Evolutionary conservation across 2,329 filamentous ascomycete species (phyloP), one percentile per base, ranked within the genome.

Genomic region (Exophiala mesophila): DNA sequence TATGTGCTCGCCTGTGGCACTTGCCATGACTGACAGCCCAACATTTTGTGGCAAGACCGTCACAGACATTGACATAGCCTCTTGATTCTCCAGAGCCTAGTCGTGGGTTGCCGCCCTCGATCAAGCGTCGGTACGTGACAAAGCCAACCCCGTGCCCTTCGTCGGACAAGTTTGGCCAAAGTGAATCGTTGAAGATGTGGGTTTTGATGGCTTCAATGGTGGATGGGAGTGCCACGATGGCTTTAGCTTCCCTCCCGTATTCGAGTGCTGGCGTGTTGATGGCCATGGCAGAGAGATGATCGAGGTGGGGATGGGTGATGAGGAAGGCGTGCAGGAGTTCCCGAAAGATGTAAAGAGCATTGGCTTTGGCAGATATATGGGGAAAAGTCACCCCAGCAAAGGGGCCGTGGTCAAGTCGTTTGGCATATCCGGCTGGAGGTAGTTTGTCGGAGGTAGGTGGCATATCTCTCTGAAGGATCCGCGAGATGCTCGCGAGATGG

Each of bases 151-250:
- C 92, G 23, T 89, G 88, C 61, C 95, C 92, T 66, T 98, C 92
- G 58, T 98, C 90, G 0, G 88, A 94, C 28, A 98, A 69, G 55
- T 98, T 98, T 0, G 92, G 92, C 92, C 92, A 98, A 40, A 97
- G 94, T 44, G 95, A 71, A 58, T 96, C 94, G 65, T 98, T 98
- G 71, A 98, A 98, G 46, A 98, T 87, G 64, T 98, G 89, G 1
- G 74, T 80, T 62, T 95, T 97, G 64, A 98, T 82, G 0, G 90
- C 89, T 33, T 87, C 76, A 38, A 98, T 89, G n/a, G 90, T 94
- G 19, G 80, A 83, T 0, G 89, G 88, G 3, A 97, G 69, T 0
- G 85, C 90, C 1, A 90, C 88, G 10, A 98, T 71, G 17, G 84
- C 80, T 65, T 97, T 98, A 0, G 88, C 87, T 21, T 74, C 71